These are phyloP conservation scores for Neofusicoccum parvum DNA, from an alignment of 2,329 filamentous ascomycete species.

Conservation along the genomic window DNA sequence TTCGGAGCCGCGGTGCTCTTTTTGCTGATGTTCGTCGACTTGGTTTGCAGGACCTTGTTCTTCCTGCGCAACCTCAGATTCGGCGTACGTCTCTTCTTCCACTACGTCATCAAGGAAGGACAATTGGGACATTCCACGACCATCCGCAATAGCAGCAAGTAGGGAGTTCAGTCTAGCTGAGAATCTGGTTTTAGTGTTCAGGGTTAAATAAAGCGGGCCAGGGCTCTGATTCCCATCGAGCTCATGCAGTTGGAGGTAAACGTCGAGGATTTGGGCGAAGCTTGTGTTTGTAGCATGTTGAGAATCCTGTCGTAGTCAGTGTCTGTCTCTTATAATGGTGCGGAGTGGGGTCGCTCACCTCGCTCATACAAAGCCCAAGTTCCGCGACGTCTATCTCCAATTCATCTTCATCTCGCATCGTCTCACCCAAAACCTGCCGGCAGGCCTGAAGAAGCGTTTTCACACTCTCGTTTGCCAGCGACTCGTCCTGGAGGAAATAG, in stretches of 20 bases:
- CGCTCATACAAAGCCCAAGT: constrained; percentile 58
- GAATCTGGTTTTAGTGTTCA: constrained; percentile 59
- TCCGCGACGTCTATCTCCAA: constrained; percentile 58
- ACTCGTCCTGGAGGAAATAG: constrained; percentile 60
- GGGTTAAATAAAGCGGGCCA: constrained; percentile 60
- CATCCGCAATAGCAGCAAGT: constrained; percentile 54
- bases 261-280: constrained; percentile 55
- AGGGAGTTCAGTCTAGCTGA: constrained; percentile 56
- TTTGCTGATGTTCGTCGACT: neutral
- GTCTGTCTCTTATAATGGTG: constrained; percentile 21
- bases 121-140: constrained; percentile 59
- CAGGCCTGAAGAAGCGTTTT: constrained; percentile 59
- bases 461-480: constrained; percentile 56
- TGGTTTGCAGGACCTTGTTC: neutral
- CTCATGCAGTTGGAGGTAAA: constrained; percentile 60
- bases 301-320: constrained; percentile 51
- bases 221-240: constrained; percentile 60
- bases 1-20: neutral
- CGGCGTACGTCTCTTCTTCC: constrained; percentile 21
- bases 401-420: constrained; percentile 59
- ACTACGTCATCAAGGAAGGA: constrained; percentile 32
- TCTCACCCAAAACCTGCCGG: constrained; percentile 56
- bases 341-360: constrained; percentile 48
- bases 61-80: constrained; percentile 15
- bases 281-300: constrained; percentile 49